Evolutionary conservation across 345 rosid species (phyloP).

Genomic region (Cardamine occulta): DNA sequence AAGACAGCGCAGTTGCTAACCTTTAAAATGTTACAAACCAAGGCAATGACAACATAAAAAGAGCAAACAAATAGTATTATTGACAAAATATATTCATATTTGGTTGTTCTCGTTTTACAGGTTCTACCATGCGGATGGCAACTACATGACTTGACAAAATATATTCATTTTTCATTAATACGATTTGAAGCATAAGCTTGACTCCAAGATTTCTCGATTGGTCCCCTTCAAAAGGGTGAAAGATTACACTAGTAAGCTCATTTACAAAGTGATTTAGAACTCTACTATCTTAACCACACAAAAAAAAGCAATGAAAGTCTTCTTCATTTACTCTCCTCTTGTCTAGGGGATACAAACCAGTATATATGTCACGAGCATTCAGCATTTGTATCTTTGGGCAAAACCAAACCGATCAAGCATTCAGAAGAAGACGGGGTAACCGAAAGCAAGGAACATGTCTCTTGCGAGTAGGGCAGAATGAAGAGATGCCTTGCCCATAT

Average conservation of each 20-base stretch:
- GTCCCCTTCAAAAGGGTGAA: slow-evolving; percentile 1
- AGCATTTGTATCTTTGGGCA: slow-evolving; percentile 87
- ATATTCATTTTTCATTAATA: too few species aligned
- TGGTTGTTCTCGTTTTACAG: too few species aligned
- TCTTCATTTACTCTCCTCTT: slow-evolving; percentile 20
- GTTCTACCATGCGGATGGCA: too few species aligned
- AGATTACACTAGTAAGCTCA: slow-evolving; percentile 3
- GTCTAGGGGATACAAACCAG: slow-evolving; percentile 6
- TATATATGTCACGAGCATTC: slow-evolving; percentile 39
- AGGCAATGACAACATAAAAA: too few species aligned
- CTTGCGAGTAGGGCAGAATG: slow-evolving; percentile 79
- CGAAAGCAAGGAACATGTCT: slow-evolving; percentile 77
- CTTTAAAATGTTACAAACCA: too few species aligned
- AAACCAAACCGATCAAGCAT: slow-evolving; percentile 76
- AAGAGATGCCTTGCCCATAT: slow-evolving; percentile 96
- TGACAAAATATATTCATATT: too few species aligned
- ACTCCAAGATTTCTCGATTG: slow-evolving; percentile 15
- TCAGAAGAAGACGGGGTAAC: slow-evolving; percentile 55
- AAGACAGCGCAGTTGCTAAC: too few species aligned
- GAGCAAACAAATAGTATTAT: too few species aligned
- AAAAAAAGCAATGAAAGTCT: background rate
- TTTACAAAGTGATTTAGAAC: slow-evolving; percentile 31
- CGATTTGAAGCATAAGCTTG: too few species aligned
- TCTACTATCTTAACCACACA: slow-evolving; percentile 20
- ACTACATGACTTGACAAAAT: too few species aligned